These are phyloP conservation scores for Pseudotsuga menziesii DNA, from an alignment of 75 land plant genomes.

Conservation along the genomic window DNA sequence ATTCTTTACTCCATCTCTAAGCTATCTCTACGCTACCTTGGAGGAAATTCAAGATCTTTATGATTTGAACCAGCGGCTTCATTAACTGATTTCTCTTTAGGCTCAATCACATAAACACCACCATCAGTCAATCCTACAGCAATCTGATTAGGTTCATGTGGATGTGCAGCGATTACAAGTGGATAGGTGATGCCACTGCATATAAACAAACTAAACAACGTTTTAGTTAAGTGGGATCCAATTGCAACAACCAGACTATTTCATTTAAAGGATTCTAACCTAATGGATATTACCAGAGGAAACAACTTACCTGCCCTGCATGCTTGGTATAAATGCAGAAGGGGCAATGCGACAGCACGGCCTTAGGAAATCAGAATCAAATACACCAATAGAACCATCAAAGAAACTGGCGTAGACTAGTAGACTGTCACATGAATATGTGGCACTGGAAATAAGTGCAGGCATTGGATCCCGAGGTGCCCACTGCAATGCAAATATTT, in stretches of 20 bases:
- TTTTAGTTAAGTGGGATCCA: not conserved
- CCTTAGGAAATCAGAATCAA: conserved; percentile 45
- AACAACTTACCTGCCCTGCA: conserved; percentile 2
- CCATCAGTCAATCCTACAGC: conserved; percentile 56
- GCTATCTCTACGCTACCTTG: too few species aligned
- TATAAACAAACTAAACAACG: not conserved
- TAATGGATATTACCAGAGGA: not conserved
- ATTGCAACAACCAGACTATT: not conserved
- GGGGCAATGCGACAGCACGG: conserved; percentile 48
- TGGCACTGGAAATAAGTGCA: conserved; percentile 55
- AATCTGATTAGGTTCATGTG: conserved; percentile 30
- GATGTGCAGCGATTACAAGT: conserved; percentile 57
- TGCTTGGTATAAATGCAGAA: conserved; percentile 35
- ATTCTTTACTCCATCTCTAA: too few species aligned
- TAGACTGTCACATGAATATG: conserved; percentile 59
- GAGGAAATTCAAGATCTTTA: too few species aligned
- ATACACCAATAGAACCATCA: conserved; percentile 58
- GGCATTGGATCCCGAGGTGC: conserved; percentile 38
- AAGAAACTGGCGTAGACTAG: conserved; percentile 53
- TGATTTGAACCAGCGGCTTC: too few species aligned
- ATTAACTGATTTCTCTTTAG: too few species aligned
- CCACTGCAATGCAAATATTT: conserved; percentile 52
- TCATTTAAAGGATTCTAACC: not conserved
- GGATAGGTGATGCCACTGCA: conserved; percentile 39
- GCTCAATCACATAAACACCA: conserved; percentile 39